Percentiles rank a stretch among this genome's conserved stretches.
Conservation (phyloP, 2,329 filamentous ascomycete species). For the Talaromyces sp. region DNA sequence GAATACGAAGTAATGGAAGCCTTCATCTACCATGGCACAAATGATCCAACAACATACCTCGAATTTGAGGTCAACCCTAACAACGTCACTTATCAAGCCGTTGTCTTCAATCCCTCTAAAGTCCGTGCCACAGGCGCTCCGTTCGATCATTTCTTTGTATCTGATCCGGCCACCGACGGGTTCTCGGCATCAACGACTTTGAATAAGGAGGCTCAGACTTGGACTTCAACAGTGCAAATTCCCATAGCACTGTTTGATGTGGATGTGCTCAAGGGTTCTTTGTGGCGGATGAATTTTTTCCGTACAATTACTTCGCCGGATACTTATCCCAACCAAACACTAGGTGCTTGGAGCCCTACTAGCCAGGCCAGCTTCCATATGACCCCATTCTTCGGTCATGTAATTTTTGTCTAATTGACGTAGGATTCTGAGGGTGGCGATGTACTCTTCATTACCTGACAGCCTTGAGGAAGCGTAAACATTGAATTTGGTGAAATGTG, state of each 20-base stretch:
- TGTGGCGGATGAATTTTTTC: constrained; percentile 18
- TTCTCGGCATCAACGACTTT: constrained; percentile 8
- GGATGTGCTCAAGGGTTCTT: constrained; percentile 1
- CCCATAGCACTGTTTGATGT: constrained; percentile 16
- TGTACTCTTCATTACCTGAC: not conserved
- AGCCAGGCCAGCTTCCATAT: constrained; percentile 17
- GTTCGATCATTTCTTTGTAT: constrained; percentile 16
- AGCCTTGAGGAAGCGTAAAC: not conserved
- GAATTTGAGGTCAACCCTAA: constrained; percentile 16
- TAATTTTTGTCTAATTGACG: constrained; percentile 7
- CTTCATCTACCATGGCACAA: constrained; percentile 15
- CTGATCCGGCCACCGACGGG: constrained; percentile 8
- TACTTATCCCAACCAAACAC: constrained; percentile 15
- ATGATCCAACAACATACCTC: constrained; percentile 16
- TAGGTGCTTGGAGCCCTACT: constrained; percentile 17
- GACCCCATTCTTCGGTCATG: constrained; percentile 15
- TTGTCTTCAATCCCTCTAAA: constrained; percentile 14
- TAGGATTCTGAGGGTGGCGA: not conserved
- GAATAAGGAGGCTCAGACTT: constrained; percentile 3
- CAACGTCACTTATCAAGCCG: constrained; percentile 16
- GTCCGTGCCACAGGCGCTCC: constrained; percentile 12
- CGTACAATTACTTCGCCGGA: constrained; percentile 17
- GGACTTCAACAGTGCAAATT: constrained; percentile 13
- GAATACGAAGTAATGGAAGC: constrained; percentile 18
- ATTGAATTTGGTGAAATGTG: not conserved